phyloP scores from a whole-genome alignment of 192 early-diverging fungal species.

The Backusella mclennaniae region DNA sequence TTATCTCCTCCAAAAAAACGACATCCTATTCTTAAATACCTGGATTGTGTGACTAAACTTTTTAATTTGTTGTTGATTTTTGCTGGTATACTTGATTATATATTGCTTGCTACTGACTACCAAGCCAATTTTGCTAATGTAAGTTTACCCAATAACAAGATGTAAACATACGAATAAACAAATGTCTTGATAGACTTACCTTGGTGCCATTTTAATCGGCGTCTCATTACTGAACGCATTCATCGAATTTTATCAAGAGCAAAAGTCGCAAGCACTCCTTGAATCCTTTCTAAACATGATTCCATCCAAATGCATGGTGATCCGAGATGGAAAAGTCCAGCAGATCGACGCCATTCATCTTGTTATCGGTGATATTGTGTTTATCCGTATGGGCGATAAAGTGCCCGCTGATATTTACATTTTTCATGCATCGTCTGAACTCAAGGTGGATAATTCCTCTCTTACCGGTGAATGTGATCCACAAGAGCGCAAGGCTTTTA shows the following conservation, averaged over 20 bases:
- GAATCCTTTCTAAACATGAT: slow-evolving; percentile 93
- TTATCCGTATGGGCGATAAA: slow-evolving; percentile 91
- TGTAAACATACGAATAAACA: background rate
- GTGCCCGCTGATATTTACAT: slow-evolving; percentile 89
- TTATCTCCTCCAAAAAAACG: slow-evolving; percentile 86
- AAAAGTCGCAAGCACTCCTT: slow-evolving; percentile 87
- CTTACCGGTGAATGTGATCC: slow-evolving; percentile 95
- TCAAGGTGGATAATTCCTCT: slow-evolving; percentile 98
- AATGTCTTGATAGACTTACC: slow-evolving; percentile 59
- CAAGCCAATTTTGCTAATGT: slow-evolving; percentile 76
- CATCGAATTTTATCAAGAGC: slow-evolving; percentile 92
- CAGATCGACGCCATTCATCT: slow-evolving; percentile 71
- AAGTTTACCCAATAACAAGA: slow-evolving; percentile 22
- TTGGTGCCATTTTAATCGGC: slow-evolving; percentile 84
- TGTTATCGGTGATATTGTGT: slow-evolving; percentile 89
- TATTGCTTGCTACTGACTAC: slow-evolving; percentile 78
- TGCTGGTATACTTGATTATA: slow-evolving; percentile 79
- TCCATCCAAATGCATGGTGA: slow-evolving; percentile 74
- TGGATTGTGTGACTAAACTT: slow-evolving; percentile 70
- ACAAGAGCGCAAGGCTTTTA: slow-evolving; percentile 70
- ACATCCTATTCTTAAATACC: slow-evolving; percentile 71
- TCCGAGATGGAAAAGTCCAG: slow-evolving; percentile 74
- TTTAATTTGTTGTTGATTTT: slow-evolving; percentile 91
- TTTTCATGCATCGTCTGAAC: slow-evolving; percentile 68
- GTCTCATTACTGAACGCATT: slow-evolving; percentile 89